Evolutionary conservation across 345 rosid genomes (phyloP).

Genomic region (Conringia planisiliqua): DNA sequence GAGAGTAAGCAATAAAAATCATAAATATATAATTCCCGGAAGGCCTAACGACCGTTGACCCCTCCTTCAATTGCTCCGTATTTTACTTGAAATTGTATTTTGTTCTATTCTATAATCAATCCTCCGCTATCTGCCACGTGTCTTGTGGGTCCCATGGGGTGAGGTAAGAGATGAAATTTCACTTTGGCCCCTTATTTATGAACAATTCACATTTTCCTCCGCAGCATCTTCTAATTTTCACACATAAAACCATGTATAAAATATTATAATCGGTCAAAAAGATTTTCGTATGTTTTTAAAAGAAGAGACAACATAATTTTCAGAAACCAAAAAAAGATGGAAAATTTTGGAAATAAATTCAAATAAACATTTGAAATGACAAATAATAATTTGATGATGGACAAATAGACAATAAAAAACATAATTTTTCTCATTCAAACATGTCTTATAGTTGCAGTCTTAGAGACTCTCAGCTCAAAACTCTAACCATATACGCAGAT

Average conservation of each 20-base stretch:
- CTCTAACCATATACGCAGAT: too few species aligned
- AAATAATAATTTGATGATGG: not conserved
- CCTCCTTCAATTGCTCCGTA: slow-evolving; percentile 23
- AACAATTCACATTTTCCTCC: not conserved
- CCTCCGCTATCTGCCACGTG: slow-evolving; percentile 1
- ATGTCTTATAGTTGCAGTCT: not conserved
- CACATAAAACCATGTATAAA: not conserved
- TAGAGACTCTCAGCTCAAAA: too few species aligned
- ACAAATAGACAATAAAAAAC: not conserved
- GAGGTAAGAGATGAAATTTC: not conserved
- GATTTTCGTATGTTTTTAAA: not conserved
- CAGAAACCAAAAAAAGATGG: not conserved
- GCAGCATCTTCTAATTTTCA: not conserved
- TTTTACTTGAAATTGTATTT: slow-evolving; percentile 6
- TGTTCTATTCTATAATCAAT: not conserved
- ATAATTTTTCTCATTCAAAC: not conserved
- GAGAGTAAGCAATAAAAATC: not conserved
- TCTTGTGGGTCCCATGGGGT: not conserved
- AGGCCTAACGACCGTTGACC: slow-evolving; percentile 24
- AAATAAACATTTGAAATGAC: not conserved
- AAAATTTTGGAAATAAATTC: not conserved
- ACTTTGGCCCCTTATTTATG: not conserved
- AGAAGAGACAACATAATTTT: not conserved
- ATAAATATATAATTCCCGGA: not conserved
- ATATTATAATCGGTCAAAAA: not conserved